Evolutionary conservation across 2,329 filamentous ascomycete genomes (phyloP).

Genomic region (Penicillium brasilianum): DNA sequence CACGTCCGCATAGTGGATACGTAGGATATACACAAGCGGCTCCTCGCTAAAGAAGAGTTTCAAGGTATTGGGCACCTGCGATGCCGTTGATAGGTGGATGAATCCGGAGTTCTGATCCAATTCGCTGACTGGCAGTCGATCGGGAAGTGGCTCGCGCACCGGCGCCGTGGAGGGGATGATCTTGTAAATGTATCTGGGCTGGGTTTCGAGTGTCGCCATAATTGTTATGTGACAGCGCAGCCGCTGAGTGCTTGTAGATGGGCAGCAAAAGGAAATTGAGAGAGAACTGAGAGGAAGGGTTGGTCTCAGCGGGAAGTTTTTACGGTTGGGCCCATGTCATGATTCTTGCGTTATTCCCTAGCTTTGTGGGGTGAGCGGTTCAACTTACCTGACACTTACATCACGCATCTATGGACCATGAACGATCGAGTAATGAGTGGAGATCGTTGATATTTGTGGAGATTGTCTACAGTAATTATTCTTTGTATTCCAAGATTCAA

Average conservation of each 20-base stretch:
- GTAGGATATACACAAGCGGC: slow-evolving; percentile 44
- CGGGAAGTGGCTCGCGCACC: slow-evolving; percentile 43
- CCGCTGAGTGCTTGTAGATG: not conserved
- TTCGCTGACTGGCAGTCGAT: slow-evolving; percentile 43
- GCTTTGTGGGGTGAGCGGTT: slow-evolving; percentile 23
- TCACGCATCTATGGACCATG: not conserved
- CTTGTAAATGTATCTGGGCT: slow-evolving; percentile 46
- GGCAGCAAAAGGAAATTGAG: not conserved
- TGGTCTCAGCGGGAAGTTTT: not conserved
- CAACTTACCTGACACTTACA: not conserved
- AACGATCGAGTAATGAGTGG: not conserved
- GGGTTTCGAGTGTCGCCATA: slow-evolving; percentile 24
- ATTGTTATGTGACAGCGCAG: slow-evolving; percentile 1
- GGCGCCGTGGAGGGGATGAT: slow-evolving; percentile 43
- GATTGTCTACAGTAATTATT: not conserved
- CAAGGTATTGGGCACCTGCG: slow-evolving; percentile 46
- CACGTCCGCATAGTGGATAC: slow-evolving; percentile 41
- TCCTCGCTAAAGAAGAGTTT: slow-evolving; percentile 46
- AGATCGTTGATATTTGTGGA: not conserved
- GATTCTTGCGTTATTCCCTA: slow-evolving; percentile 15
- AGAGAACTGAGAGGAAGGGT: not conserved
- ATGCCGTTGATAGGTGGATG: slow-evolving; percentile 46
- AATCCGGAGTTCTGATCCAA: slow-evolving; percentile 44
- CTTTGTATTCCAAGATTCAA: not conserved
- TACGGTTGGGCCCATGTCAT: slow-evolving; percentile 11